Percentiles rank a stretch among this genome's conserved stretches.
Evolutionary conservation across 2,329 filamentous ascomycete species (phyloP).

Genomic region (Didymella sp.): DNA sequence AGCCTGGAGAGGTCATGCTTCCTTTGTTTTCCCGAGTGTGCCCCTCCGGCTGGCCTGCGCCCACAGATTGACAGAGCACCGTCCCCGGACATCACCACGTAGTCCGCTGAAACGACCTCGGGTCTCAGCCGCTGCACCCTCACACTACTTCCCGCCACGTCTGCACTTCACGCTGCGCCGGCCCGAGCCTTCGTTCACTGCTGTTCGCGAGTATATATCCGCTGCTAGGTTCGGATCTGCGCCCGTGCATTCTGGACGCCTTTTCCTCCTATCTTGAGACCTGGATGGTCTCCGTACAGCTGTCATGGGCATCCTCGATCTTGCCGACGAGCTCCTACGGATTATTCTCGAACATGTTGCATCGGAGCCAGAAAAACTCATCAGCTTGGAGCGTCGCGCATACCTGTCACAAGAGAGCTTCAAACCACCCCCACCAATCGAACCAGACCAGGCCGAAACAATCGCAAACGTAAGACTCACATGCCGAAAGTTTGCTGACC

Average conservation of each 20-base stretch:
- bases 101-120: constrained; percentile 31
- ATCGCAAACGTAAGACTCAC: constrained; percentile 19
- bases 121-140: constrained; percentile 30
- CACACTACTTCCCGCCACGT: constrained; percentile 33
- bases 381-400: constrained; percentile 58
- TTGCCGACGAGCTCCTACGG: constrained; percentile 60
- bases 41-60: constrained; percentile 38
- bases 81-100: constrained; percentile 38
- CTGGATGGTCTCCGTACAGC: constrained; percentile 36
- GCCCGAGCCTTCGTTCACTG: constrained; percentile 30
- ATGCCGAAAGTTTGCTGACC: constrained; percentile 58
- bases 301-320: constrained; percentile 48
- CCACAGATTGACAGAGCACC: constrained; percentile 30
- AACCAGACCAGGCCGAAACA: constrained; percentile 53
- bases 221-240: constrained; percentile 25
- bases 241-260: constrained; percentile 17
- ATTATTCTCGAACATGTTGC: constrained; percentile 61
- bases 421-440: constrained; percentile 52
- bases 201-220: constrained; percentile 30
- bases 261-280: constrained; percentile 21
- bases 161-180: constrained; percentile 31
- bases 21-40: constrained; percentile 41
- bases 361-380: constrained; percentile 59
- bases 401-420: constrained; percentile 62
- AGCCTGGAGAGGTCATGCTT: constrained; percentile 45